Evolutionary conservation across 805 yeast species (phyloP).

Genomic region (Wickerhamomyces kurtzmanii): DNA sequence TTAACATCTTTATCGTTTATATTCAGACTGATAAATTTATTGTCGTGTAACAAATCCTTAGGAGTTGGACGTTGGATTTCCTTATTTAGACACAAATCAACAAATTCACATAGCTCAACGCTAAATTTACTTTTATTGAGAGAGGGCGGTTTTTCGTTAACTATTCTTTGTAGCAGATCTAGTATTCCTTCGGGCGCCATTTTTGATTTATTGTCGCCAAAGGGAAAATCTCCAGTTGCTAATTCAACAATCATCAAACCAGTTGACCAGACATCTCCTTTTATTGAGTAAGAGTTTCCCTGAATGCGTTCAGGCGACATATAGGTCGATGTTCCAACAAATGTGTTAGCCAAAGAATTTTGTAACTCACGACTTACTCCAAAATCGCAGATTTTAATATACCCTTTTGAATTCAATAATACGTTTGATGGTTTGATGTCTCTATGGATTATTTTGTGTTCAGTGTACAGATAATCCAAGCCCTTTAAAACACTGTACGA

Average conservation of each 20-base stretch:
- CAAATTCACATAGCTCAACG: slow-evolving; percentile 52
- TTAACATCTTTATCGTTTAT: slow-evolving; percentile 22
- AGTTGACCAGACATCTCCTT: slow-evolving; percentile 95
- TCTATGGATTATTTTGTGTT: slow-evolving; percentile 85
- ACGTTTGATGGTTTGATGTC: slow-evolving; percentile 96
- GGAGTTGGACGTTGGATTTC: slow-evolving; percentile 64
- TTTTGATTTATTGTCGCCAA: slow-evolving; percentile 54
- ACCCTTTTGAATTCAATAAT: slow-evolving; percentile 76
- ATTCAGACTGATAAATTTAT: slow-evolving; percentile 21
- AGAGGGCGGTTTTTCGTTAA: slow-evolving; percentile 84
- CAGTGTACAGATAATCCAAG: slow-evolving; percentile 67
- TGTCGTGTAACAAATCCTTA: slow-evolving; percentile 44
- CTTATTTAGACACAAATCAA: slow-evolving; percentile 66
- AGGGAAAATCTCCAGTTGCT: slow-evolving; percentile 78
- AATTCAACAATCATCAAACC: slow-evolving; percentile 87
- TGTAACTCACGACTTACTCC: slow-evolving; percentile 91
- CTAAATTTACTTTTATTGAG: slow-evolving; percentile 33
- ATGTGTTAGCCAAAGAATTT: slow-evolving; percentile 93
- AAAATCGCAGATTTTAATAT: slow-evolving; percentile 88
- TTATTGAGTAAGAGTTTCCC: slow-evolving; percentile 88
- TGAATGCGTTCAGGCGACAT: slow-evolving; percentile 98
- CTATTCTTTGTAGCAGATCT: slow-evolving; percentile 86
- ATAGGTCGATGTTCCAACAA: slow-evolving; percentile 95
- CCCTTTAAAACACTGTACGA: slow-evolving; percentile 75
- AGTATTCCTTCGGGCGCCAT: slow-evolving; percentile 76